Percentiles rank a stretch among this genome's conserved stretches.
phyloP scores from a whole-genome alignment of 2,329 filamentous ascomycete genomes.

The Neofusicoccum kwambonambiense region DNA sequence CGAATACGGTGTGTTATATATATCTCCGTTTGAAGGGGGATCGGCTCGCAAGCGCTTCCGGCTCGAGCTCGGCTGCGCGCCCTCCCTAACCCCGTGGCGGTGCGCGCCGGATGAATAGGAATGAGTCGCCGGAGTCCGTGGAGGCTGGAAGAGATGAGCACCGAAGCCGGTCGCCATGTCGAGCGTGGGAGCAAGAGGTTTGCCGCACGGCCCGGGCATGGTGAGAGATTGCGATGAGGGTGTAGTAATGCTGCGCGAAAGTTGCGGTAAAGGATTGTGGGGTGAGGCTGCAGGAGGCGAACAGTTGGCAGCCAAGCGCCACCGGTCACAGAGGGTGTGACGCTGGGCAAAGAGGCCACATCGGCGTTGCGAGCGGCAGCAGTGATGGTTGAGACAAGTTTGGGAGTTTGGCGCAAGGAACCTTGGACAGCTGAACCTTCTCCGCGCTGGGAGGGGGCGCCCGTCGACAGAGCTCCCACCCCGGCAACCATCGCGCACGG shows the following conservation, averaged over 20 bases:
- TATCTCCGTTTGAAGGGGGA: conserved; percentile 16
- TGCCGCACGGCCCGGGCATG: conserved; percentile 16
- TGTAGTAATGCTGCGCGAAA: conserved; percentile 2
- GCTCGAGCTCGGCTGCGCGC: conserved; percentile 2
- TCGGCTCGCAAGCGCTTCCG: conserved; percentile 20
- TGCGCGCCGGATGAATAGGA: conserved; percentile 13
- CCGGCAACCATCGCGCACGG: conserved; percentile 4
- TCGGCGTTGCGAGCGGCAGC: not conserved
- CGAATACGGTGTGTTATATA: conserved; percentile 13
- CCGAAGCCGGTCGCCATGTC: conserved; percentile 12
- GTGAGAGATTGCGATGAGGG: conserved; percentile 11
- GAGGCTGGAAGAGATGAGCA: conserved; percentile 16
- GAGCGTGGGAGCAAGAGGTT: conserved; percentile 12
- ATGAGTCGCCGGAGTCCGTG: conserved; percentile 1
- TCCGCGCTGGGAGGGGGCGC: conserved; percentile 2
- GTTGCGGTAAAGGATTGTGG: conserved; percentile 8
- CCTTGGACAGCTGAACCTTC: not conserved
- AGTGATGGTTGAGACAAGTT: not conserved
- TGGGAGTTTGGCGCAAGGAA: not conserved
- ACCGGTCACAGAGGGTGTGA: conserved; percentile 7
- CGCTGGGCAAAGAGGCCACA: conserved; percentile 8
- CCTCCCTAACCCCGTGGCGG: conserved; percentile 7
- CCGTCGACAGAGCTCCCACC: not conserved
- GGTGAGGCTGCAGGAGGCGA: conserved; percentile 12
- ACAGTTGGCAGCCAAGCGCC: conserved; percentile 5